Evolutionary conservation across 495 filamentous ascomycete species (phyloP).

Genomic region (Talaromyces ruber): DNA sequence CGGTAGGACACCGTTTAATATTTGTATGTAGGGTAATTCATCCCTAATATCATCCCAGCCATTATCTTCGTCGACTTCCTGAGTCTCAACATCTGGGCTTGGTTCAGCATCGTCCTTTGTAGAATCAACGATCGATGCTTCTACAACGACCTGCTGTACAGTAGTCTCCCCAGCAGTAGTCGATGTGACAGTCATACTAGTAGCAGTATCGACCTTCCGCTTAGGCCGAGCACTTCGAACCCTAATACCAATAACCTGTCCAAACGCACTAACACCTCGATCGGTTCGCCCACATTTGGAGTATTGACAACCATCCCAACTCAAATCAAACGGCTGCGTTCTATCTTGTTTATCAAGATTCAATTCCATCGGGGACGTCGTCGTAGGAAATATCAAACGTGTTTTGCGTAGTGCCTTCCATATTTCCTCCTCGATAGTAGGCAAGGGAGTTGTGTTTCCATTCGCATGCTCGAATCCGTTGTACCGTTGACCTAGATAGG

Average conservation of each 20-base stretch:
- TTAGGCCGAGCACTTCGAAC: conserved; percentile 70
- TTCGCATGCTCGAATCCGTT: conserved; percentile 82
- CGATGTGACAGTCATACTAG: not conserved
- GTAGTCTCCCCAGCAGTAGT: not conserved
- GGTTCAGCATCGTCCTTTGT: conserved; percentile 12
- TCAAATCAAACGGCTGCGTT: conserved; percentile 37
- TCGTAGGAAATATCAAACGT: conserved; percentile 67
- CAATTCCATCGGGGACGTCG: conserved; percentile 22
- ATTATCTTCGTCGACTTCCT: conserved; percentile 10
- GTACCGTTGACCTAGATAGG: conserved; percentile 84
- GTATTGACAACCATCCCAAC: conserved; percentile 78
- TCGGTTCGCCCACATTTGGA: conserved; percentile 93
- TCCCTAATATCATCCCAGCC: conserved; percentile 67
- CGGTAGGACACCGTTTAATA: conserved; percentile 82
- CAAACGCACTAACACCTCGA: conserved; percentile 89
- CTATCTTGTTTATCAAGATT: conserved; percentile 18
- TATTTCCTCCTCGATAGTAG: conserved; percentile 83
- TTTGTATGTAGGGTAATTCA: conserved; percentile 71
- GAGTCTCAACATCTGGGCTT: not conserved
- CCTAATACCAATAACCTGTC: conserved; percentile 79
- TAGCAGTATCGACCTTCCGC: conserved; percentile 1
- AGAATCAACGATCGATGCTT: not conserved
- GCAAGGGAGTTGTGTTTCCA: conserved; percentile 53
- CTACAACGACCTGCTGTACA: not conserved
- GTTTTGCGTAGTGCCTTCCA: conserved; percentile 82